Evolutionary conservation across 139 green algal species (phyloP).

Genomic region (Tetradesmus obliquus): DNA sequence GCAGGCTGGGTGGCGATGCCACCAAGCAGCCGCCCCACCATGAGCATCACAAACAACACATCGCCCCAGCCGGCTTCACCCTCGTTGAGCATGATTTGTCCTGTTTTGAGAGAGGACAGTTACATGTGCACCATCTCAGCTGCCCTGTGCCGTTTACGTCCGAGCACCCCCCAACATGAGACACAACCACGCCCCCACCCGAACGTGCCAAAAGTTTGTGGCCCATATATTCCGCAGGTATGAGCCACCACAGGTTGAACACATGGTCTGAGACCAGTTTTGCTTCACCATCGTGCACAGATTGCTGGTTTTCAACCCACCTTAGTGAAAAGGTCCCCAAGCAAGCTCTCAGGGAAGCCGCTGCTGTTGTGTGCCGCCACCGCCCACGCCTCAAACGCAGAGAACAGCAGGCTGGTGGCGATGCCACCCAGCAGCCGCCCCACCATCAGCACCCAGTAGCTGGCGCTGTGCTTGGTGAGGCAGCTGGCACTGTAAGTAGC

Average conservation of each 20-base stretch:
- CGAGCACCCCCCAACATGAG: no score
- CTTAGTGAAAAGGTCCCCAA: conserved; percentile 68
- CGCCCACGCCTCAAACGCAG: conserved; percentile 97
- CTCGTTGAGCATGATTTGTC: no score
- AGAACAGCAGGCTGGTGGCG: conserved; percentile 97
- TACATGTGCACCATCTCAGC: no score
- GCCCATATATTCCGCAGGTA: no score
- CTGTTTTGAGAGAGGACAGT: no score
- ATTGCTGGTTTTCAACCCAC: neutral
- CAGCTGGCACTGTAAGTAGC: conserved; percentile 90
- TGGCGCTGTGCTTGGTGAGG: conserved; percentile 95
- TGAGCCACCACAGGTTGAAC: no score
- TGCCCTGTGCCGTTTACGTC: no score
- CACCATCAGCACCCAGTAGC: conserved; percentile 91
- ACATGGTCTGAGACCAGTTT: no score
- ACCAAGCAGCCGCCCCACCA: conserved; percentile 93
- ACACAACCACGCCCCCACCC: no score
- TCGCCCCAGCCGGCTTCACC: no score
- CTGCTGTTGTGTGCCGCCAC: conserved; percentile 91
- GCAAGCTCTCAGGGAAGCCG: conserved; percentile 84
- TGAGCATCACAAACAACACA: conserved; percentile 65
- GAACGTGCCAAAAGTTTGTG: no score
- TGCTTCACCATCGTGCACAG: no score
- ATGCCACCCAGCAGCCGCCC: conserved; percentile 96
- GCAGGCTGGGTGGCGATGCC: conserved; percentile 94